Conservation (phyloP, 2,329 filamentous ascomycete genomes). For the Aureobasidium lini region DNA sequence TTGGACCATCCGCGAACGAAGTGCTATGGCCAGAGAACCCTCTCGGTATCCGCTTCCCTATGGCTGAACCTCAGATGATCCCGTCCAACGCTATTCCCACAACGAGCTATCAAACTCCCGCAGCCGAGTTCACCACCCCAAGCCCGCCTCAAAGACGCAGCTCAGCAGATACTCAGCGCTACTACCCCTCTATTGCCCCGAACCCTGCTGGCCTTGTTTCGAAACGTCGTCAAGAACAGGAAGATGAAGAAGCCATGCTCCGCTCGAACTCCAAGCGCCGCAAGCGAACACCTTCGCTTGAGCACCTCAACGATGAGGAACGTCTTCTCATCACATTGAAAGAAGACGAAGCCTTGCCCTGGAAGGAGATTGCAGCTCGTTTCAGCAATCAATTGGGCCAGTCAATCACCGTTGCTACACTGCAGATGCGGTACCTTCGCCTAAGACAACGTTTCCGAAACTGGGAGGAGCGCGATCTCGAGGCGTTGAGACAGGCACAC, state of each 20-base stretch:
- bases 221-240: constrained; percentile 34
- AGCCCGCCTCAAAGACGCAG: constrained; percentile 17
- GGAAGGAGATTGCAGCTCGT: constrained; percentile 47
- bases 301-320: constrained; percentile 43
- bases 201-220: constrained; percentile 30
- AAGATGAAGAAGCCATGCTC: constrained; percentile 27
- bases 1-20: constrained; percentile 28
- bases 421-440: constrained; percentile 49
- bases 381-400: constrained; percentile 44
- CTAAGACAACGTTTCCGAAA: constrained; percentile 43
- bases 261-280: constrained; percentile 30
- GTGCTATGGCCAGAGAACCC: constrained; percentile 33
- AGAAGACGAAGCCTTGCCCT: constrained; percentile 45
- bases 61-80: background rate
- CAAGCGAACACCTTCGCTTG: constrained; percentile 30
- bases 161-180: constrained; percentile 24
- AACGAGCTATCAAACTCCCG: constrained; percentile 11
- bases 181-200: constrained; percentile 38
- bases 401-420: constrained; percentile 39
- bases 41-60: constrained; percentile 34
- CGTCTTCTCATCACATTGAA: constrained; percentile 43
- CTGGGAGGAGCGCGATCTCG: constrained; percentile 45
- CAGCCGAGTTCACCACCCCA: constrained; percentile 22
- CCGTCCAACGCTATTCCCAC: background rate
- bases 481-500: constrained; percentile 42